Evolutionary conservation across 116 monocot genomes (phyloP).

Genomic region (Zostera marina): DNA sequence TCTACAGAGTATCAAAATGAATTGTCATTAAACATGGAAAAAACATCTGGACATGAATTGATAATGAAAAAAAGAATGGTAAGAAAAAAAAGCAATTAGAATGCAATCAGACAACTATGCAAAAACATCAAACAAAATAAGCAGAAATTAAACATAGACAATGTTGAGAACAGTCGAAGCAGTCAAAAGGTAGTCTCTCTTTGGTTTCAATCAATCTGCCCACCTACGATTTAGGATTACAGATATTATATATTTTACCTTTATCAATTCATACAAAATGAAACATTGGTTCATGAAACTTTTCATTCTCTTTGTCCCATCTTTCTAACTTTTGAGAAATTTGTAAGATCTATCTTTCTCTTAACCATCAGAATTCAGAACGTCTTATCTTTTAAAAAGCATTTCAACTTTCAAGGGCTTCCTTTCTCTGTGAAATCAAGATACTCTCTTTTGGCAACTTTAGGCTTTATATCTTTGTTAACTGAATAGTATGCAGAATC

Average conservation of each 20-base stretch:
- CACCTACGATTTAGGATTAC: background rate
- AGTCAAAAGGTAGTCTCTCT: too few relatives aligned
- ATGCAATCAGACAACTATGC: too few relatives aligned
- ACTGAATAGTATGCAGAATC: conserved; percentile 58
- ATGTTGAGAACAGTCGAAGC: too few relatives aligned
- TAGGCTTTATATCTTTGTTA: conserved; percentile 61
- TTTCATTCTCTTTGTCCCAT: conserved; percentile 34
- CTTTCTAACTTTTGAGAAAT: conserved; percentile 25
- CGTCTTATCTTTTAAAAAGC: conserved; percentile 17
- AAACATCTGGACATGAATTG: too few relatives aligned
- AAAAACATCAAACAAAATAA: too few relatives aligned
- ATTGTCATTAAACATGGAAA: too few relatives aligned
- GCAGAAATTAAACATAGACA: too few relatives aligned
- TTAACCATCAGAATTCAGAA: conserved; percentile 8
- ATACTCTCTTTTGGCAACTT: conserved; percentile 37
- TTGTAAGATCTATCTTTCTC: too few relatives aligned
- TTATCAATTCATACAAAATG: conserved; percentile 28
- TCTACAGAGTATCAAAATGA: too few relatives aligned
- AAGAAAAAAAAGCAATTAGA: too few relatives aligned
- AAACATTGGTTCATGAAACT: conserved; percentile 41
- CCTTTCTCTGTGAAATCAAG: conserved; percentile 37
- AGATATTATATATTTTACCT: conserved; percentile 34
- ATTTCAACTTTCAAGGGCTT: conserved; percentile 22
- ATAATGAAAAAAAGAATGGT: too few relatives aligned
- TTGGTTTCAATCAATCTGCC: background rate